These are phyloP conservation scores for Stylosanthes scabra DNA, from an alignment of 331 rosid species.

Conservation along the genomic window DNA sequence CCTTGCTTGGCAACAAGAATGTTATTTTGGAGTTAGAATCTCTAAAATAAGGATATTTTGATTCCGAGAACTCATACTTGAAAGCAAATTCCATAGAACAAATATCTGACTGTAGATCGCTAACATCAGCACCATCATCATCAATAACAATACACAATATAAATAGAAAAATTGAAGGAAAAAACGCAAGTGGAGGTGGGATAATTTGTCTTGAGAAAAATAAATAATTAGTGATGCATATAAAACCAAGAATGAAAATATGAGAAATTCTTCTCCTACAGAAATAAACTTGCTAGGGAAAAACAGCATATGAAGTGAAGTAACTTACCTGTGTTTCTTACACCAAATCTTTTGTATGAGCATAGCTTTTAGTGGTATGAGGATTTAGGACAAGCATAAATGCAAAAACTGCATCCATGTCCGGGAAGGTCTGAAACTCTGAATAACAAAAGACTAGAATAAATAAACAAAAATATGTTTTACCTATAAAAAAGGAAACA, in stretches of 20 bases:
- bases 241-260: background rate
- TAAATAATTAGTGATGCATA: background rate
- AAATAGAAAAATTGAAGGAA: too few relatives aligned
- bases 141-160: background rate
- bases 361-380: conserved; percentile 43
- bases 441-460: background rate
- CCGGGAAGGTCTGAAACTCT: conserved; percentile 64
- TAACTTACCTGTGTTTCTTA: conserved; percentile 69
- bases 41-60: too few relatives aligned
- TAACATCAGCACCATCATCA: background rate
- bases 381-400: conserved; percentile 65
- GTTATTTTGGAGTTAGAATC: too few relatives aligned
- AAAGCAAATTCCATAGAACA: background rate
- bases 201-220: too few relatives aligned
- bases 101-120: conserved; percentile 1
- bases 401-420: conserved; percentile 55
- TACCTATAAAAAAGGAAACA: background rate
- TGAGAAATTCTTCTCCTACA: background rate
- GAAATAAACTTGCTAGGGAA: conserved; percentile 3
- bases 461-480: background rate
- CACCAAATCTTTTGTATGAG: conserved; percentile 49
- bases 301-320: conserved; percentile 21
- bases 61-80: too few relatives aligned
- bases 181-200: too few relatives aligned
- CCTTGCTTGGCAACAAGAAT: too few relatives aligned